A percentile compares a stretch with the other conserved stretches of the same genome.
phyloP scores from a whole-genome alignment of 1,284 basidiomycete genomes.

The Papiliotrema laurentii region DNA sequence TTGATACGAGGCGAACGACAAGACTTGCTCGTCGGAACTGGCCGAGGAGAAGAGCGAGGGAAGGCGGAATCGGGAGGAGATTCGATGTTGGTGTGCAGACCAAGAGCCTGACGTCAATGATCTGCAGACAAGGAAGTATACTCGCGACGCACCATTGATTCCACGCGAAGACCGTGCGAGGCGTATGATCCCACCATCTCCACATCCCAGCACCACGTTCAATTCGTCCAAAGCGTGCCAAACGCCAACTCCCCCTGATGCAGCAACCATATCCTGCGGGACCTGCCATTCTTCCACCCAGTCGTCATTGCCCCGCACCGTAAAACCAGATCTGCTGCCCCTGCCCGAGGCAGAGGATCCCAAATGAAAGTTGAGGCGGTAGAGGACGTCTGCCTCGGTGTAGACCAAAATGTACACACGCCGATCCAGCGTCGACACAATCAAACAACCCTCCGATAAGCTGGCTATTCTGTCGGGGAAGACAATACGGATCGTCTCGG shows the following conservation, averaged over 20 bases:
- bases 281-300: constrained; percentile 42
- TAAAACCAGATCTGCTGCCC: constrained; percentile 27
- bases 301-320: constrained; percentile 25
- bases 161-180: constrained; percentile 51
- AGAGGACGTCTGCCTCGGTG: constrained; percentile 67
- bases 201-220: constrained; percentile 62
- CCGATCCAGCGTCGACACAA: constrained; percentile 55
- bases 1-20: constrained; percentile 30
- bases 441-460: constrained; percentile 52
- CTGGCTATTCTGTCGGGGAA: constrained; percentile 66
- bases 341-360: constrained; percentile 14
- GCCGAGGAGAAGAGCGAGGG: constrained; percentile 36
- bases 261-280: constrained; percentile 24
- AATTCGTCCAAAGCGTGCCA: constrained; percentile 67
- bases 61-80: constrained; percentile 30
- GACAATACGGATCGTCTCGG: constrained; percentile 63
- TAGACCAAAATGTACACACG: constrained; percentile 68
- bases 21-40: constrained; percentile 29
- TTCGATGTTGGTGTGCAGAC: constrained; percentile 34
- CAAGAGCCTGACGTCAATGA: constrained; percentile 21
- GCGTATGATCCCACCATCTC: constrained; percentile 66
- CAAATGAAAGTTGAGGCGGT: constrained; percentile 63
- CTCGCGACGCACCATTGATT: constrained; percentile 20
- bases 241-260: constrained; percentile 40
- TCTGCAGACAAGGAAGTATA: background rate